Evolutionary conservation across 768 basidiomycete genomes (phyloP), one percentile per base, ranked within the genome.

Genomic region (Cubamyces lactineus): DNA sequence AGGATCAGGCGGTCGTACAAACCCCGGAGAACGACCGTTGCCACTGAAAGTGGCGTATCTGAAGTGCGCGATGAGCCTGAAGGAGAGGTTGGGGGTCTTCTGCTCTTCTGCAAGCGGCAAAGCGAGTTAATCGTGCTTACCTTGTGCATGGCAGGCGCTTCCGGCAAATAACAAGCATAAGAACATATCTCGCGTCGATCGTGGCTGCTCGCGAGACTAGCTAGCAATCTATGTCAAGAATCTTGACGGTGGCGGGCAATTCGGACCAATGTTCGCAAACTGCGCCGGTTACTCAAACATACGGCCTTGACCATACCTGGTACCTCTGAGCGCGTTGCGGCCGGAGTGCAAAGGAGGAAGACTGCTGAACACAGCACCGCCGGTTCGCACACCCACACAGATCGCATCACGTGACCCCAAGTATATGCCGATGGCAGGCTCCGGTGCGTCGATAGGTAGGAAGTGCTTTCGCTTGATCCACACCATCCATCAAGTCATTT

Each of bases 361-460:
- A 41, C 17, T 58, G 49, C 57, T 49, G 19, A 26, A 49, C 42
- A 51, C 47, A 42, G 49, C 13, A 13, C 49, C 48, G 49, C n/a
- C 11, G 19, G 21, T 42, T 34, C 53, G 45, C 41, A 47, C 55
- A 21, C 30, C 12, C 41, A 54, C 30, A 12, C 11, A 2, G 9
- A n/a, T 34, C 4, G 15, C 38, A 38, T 24, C 57, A 58, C 57
- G 57, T 58, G 57, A 48, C 39, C 5, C 9, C 1, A 34, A 11
- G 34, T 34, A 7, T 34, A 11, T 6, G 34, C 34, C 34, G 15
- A 1, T 4, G 12, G 16, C 2, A 17, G 46, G 9, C 16, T 6
- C 12, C 19, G 26, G 47, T 58, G 57, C 49, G 57, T 28, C n/a
- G 57, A 59, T 59, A 59, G 49, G 23, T 19, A 59, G 57, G 57